These are phyloP conservation scores for Senecio squalidus DNA, from an alignment of 140 eudicot species.

Conservation along the genomic window DNA sequence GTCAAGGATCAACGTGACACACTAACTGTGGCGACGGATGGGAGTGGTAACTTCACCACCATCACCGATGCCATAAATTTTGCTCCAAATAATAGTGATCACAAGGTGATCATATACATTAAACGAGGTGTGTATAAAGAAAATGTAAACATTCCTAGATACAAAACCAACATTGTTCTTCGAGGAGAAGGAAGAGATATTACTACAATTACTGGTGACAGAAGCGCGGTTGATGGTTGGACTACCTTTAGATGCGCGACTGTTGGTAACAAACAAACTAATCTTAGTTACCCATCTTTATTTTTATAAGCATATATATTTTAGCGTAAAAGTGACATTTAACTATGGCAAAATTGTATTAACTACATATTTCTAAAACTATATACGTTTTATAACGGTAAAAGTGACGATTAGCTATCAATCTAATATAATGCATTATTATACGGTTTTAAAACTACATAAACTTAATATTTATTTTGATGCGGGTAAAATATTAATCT, in stretches of 20 bases:
- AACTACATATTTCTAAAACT: too few species aligned
- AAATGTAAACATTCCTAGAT: slow-evolving; percentile 64
- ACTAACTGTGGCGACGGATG: slow-evolving; percentile 66
- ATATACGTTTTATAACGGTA: too few species aligned
- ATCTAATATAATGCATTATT: too few species aligned
- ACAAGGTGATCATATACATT: slow-evolving; percentile 48
- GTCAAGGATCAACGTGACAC: slow-evolving; percentile 12
- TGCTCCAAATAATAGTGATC: slow-evolving; percentile 67
- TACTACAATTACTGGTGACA: slow-evolving; percentile 55
- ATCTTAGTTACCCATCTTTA: neutral
- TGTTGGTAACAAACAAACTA: slow-evolving; percentile 44
- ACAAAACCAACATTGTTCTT: slow-evolving; percentile 67
- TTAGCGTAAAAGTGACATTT: too few species aligned
- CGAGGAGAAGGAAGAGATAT: slow-evolving; percentile 75
- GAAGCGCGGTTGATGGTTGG: slow-evolving; percentile 75
- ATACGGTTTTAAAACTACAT: neutral
- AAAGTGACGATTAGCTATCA: too few species aligned
- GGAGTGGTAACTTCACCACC: slow-evolving; percentile 70
- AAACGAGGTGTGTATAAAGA: slow-evolving; percentile 65
- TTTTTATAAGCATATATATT: too few species aligned
- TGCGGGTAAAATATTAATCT: neutral
- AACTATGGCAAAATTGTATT: too few species aligned
- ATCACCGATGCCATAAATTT: slow-evolving; percentile 57
- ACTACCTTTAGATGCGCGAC: slow-evolving; percentile 92
- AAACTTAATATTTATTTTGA: neutral